Conservation (phyloP, 2,329 filamentous ascomycete genomes). For the Aspergillus carbonarius region DNA sequence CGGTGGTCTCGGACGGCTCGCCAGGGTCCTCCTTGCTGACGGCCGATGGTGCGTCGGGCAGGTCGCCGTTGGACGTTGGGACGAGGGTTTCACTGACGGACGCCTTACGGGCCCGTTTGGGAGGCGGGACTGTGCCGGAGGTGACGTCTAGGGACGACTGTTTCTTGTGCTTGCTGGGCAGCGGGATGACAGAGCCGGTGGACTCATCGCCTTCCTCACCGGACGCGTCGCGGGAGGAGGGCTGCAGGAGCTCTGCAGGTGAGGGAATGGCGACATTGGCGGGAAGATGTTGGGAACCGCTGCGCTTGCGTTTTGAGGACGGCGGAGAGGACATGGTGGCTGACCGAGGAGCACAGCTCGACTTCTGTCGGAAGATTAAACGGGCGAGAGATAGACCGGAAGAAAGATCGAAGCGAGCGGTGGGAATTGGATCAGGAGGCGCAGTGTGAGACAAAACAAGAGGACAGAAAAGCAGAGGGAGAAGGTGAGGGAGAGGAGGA, state of each 20-base stretch:
- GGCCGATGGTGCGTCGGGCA: slow-evolving; percentile 28
- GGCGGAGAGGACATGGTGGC: slow-evolving; percentile 61
- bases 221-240: slow-evolving; percentile 79
- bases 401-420: slow-evolving; percentile 3
- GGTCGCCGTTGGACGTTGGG: neutral
- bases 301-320: slow-evolving; percentile 74
- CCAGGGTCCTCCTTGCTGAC: slow-evolving; percentile 59
- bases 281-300: slow-evolving; percentile 42
- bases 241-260: slow-evolving; percentile 63
- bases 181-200: slow-evolving; percentile 48
- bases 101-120: slow-evolving; percentile 72
- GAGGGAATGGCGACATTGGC: slow-evolving; percentile 50
- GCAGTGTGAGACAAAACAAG: neutral
- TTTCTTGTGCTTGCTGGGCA: slow-evolving; percentile 56
- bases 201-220: slow-evolving; percentile 77
- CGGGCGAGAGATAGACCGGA: neutral
- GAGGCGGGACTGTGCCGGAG: slow-evolving; percentile 55
- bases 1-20: slow-evolving; percentile 69
- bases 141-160: slow-evolving; percentile 43
- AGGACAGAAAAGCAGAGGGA: neutral
- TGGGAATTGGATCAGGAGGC: neutral
- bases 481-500: slow-evolving; percentile 8
- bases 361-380: slow-evolving; percentile 18
- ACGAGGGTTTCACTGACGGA: slow-evolving; percentile 25
- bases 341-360: slow-evolving; percentile 26